These are phyloP conservation scores for Tremellales sp. DNA, from an alignment of 1,284 basidiomycete species.

Conservation along the genomic window DNA sequence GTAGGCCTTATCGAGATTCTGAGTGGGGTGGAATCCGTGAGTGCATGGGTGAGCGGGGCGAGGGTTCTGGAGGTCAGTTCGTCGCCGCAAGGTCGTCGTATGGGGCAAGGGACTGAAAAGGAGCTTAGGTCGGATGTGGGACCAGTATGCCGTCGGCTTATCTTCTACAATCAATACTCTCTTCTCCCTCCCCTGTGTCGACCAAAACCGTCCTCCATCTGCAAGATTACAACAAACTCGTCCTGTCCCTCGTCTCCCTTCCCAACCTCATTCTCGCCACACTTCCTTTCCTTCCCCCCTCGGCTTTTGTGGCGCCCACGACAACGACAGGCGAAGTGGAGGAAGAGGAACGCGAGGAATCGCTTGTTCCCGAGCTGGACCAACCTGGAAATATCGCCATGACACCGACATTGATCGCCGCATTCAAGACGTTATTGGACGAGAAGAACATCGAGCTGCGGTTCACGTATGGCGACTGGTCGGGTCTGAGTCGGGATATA, in stretches of 20 bases:
- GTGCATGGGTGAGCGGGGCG: conserved; percentile 49
- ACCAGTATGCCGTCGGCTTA: conserved; percentile 80
- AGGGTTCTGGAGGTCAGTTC: conserved; percentile 61
- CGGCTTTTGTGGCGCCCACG: conserved; percentile 27
- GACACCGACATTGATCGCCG: conserved; percentile 59
- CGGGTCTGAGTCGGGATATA: conserved; percentile 21
- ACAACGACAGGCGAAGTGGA: conserved; percentile 39
- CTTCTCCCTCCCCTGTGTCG: conserved; percentile 2
- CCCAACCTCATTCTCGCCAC: conserved; percentile 77
- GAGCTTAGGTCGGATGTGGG: conserved; percentile 77
- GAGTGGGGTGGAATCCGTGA: conserved; percentile 36
- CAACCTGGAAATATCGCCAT: conserved; percentile 54
- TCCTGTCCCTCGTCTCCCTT: conserved; percentile 74
- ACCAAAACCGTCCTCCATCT: conserved; percentile 63
- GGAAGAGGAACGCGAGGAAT: conserved; percentile 43
- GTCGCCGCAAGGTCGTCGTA: neutral
- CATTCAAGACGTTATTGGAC: conserved; percentile 62
- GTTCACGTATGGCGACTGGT: conserved; percentile 83
- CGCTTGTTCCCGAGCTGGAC: conserved; percentile 37
- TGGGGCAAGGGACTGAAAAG: conserved; percentile 5
- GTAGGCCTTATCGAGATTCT: conserved; percentile 68
- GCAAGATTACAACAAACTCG: conserved; percentile 89
- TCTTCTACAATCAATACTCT: conserved; percentile 63
- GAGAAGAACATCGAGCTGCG: conserved; percentile 58
- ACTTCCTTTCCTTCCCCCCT: conserved; percentile 28